Evolutionary conservation across 2,329 filamentous ascomycete species (phyloP).

Genomic region (Coniochaeta pulveracea): DNA sequence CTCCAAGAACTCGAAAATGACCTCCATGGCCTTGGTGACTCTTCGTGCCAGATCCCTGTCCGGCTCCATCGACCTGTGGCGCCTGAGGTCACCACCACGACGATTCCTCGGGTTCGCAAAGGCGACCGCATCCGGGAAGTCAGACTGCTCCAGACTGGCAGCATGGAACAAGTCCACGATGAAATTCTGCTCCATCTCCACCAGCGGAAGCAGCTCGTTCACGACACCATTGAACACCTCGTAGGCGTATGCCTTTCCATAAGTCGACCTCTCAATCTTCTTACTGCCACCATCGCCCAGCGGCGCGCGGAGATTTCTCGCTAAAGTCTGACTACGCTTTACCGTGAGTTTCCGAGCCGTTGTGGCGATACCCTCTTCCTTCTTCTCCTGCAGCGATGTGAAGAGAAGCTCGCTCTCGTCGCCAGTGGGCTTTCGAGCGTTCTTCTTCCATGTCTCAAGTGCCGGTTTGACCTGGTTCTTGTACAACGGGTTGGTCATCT

Average conservation of each 20-base stretch:
- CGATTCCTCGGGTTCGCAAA: constrained; percentile 55
- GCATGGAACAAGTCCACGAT: constrained; percentile 95
- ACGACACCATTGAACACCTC: constrained; percentile 73
- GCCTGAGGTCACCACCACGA: constrained; percentile 59
- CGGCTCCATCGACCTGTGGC: constrained; percentile 72
- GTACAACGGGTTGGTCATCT: constrained; percentile 65
- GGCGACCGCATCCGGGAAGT: constrained; percentile 74
- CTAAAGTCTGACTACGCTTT: constrained; percentile 82
- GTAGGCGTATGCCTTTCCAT: constrained; percentile 60
- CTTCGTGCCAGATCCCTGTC: constrained; percentile 77
- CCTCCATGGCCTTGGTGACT: constrained; percentile 80
- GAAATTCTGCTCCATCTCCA: constrained; percentile 94
- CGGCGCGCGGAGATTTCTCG: constrained; percentile 59
- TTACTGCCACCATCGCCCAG: constrained; percentile 46
- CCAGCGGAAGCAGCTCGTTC: constrained; percentile 70
- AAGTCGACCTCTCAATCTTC: constrained; percentile 42
- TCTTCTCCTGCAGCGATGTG: constrained; percentile 74
- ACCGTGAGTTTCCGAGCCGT: constrained; percentile 86
- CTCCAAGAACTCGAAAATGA: constrained; percentile 74
- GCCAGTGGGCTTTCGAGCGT: constrained; percentile 60
- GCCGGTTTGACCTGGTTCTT: constrained; percentile 73
- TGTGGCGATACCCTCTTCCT: constrained; percentile 59
- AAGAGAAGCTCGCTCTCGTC: constrained; percentile 84
- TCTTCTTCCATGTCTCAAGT: constrained; percentile 66
- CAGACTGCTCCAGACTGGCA: constrained; percentile 67